Base-by-base conservation (phyloP, 345 rosid genomes). In the Orychophragmus violaceus region DNA sequence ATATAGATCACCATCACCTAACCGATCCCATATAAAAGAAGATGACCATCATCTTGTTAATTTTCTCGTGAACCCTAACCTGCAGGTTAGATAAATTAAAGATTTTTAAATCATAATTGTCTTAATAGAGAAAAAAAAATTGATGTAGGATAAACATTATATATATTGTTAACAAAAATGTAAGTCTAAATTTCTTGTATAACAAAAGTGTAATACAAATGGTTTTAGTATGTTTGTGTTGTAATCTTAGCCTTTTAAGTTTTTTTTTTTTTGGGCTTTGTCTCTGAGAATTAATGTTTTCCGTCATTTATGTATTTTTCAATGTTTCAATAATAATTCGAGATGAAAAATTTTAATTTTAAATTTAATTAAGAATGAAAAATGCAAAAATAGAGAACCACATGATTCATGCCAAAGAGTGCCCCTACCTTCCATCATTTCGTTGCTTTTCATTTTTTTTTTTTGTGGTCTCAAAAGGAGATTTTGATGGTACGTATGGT, bases 341-440 rank as follows among this genome's bases (percentile, higher is more conserved):
- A n/a, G n/a, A n/a, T n/a, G n/a, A n/a, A n/a, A n/a, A n/a, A n/a
- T n/a, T n/a, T n/a, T n/a, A n/a, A n/a, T n/a, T n/a, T n/a, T n/a
- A n/a, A n/a, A 30, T 55, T 8, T 11, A 33, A 18, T 51, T n/a
- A 23, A 64, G 23, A 55, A 30, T 6, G 23, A 13, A 39, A 44
- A 30, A 24, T 17, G 56, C 21, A 35, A 14, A 56, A 57, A 6
- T 32, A 56, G 41, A 36, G 41, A 36, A 60, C 74, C 74, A 60
- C 61, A 60, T 9, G 13, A 14, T 50, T 35, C 52, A 39, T 29
- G 37, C 74, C 57, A 24, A 2, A 57, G 14, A 33, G 21, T 23
- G n/a, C 10, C 42, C 66, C 71, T 44, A 60, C 35, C 22, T 28
- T 49, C 45, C 59, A 50, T 60, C 61, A 51, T 60, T 59, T 60